Evolutionary conservation across 106 monocot genomes (phyloP).

Genomic region (Dioscorea dumetorum): DNA sequence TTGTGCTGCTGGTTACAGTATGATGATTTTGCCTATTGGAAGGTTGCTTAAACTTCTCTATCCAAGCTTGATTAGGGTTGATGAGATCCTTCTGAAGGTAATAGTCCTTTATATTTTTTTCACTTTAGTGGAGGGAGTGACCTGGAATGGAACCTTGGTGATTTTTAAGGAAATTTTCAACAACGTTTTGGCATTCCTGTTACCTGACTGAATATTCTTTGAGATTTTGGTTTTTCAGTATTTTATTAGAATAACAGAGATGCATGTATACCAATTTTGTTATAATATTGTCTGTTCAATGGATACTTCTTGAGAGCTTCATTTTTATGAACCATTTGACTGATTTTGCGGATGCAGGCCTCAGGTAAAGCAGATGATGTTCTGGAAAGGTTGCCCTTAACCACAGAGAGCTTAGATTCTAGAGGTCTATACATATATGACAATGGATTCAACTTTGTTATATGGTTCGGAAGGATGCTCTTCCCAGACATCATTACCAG

Average conservation of each 20-base stretch:
- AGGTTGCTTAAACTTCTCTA: conserved; percentile 70
- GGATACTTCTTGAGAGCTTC: too few species aligned
- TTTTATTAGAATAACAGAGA: too few species aligned
- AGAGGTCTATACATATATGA: conserved; percentile 67
- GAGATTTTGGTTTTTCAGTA: too few species aligned
- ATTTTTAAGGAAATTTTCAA: too few species aligned
- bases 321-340: too few species aligned
- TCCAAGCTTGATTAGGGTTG: conserved; percentile 64
- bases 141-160: too few species aligned
- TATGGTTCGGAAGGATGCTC: conserved; percentile 87
- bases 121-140: not conserved
- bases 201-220: too few species aligned
- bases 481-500: conserved; percentile 36
- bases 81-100: conserved; percentile 75
- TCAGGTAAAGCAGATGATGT: conserved; percentile 19
- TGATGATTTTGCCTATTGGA: conserved; percentile 81
- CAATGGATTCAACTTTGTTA: conserved; percentile 72
- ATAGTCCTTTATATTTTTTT: not conserved
- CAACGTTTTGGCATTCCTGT: too few species aligned
- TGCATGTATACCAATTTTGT: too few species aligned
- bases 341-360: conserved; percentile 28
- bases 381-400: conserved; percentile 45
- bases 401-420: conserved; percentile 57
- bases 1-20: conserved; percentile 75
- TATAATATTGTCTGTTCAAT: too few species aligned